Evolutionary conservation across 1,284 basidiomycete genomes (phyloP), one percentile per base, ranked within the genome.

Genomic region (Heterobasidion parviporum): DNA sequence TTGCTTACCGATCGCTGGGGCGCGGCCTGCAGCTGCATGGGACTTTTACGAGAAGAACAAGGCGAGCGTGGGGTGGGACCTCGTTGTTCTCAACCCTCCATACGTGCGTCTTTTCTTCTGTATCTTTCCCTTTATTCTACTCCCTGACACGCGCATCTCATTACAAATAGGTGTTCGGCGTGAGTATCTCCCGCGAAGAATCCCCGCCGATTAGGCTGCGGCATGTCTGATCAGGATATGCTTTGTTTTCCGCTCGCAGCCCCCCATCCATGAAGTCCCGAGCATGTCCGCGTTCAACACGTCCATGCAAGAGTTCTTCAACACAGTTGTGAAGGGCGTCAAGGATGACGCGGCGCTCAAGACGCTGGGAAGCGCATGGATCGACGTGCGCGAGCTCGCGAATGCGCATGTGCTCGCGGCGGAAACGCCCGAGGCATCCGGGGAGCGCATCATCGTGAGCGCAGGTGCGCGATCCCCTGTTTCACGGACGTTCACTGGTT

Each of bases 351-450:
- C 47, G n/a, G 50, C 32, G 14, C 50, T 52, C 14, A 8, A 43
- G 16, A 32, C 44, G 46, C 53, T 43, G 33, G 56, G 38, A 12
- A 55, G 41, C 54, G n/a, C 35, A 32, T 83, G 74, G 69, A 72
- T 82, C 41, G 80, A 85, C 58, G 81, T 83, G 1, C 73, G 81
- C 16, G 81, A 85, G 58, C 69, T 86, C 32, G 83, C 79, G 1
- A 66, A 73, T 8, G 79, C 77, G 0, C 82, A 87, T 59, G 68
- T 76, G 8, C 70, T 73, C 14, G 78, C 83, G 1, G 69, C 85
- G 2, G 72, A 75, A 35, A 73, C 73, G 38, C 67, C 72, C 7
- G 75, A 74, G 15, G 85, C 84, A 0, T 76, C 75, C 3, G 81
- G 78, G 0, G 68, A 88, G 61, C 72, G 87, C 1, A 80, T 83